These are phyloP conservation scores for Aspergillus affinis DNA, from an alignment of 495 filamentous ascomycete genomes.

Conservation along the genomic window DNA sequence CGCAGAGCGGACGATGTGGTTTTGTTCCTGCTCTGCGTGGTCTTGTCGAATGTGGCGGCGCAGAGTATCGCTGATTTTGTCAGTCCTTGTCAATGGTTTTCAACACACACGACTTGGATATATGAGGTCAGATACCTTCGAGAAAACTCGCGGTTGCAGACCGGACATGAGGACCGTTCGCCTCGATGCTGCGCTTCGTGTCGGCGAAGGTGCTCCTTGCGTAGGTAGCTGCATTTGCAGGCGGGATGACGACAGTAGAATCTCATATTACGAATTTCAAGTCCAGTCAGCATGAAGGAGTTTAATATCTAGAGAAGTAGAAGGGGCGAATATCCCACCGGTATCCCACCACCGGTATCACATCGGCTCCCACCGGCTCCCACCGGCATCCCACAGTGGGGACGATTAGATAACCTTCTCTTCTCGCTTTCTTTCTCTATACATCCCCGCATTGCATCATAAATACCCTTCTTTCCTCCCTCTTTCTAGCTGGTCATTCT, in stretches of 20 bases:
- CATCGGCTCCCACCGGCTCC: slow-evolving; percentile 2
- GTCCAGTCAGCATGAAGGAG: background rate
- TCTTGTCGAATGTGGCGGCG: slow-evolving; percentile 15
- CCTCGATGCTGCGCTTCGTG: slow-evolving; percentile 16
- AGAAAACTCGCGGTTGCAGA: slow-evolving; percentile 12
- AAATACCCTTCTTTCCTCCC: background rate
- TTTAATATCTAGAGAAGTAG: no score
- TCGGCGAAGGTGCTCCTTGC: slow-evolving; percentile 14
- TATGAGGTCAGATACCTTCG: background rate
- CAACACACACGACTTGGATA: background rate
- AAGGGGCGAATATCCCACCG: slow-evolving; percentile 2
- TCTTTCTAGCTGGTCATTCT: no score
- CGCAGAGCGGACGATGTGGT: background rate
- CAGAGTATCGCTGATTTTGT: slow-evolving; percentile 12
- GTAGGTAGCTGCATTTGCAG: slow-evolving; percentile 11
- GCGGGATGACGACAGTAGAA: slow-evolving; percentile 10
- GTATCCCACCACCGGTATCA: slow-evolving; percentile 11
- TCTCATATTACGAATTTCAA: background rate
- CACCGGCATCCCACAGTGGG: background rate
- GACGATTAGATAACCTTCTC: background rate
- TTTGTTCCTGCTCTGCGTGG: slow-evolving; percentile 5
- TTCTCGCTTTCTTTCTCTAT: background rate
- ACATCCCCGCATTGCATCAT: background rate
- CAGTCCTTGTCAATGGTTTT: background rate
- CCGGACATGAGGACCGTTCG: slow-evolving; percentile 3